phyloP scores from a whole-genome alignment of 805 yeast genomes.

The Candida golubevii region DNA sequence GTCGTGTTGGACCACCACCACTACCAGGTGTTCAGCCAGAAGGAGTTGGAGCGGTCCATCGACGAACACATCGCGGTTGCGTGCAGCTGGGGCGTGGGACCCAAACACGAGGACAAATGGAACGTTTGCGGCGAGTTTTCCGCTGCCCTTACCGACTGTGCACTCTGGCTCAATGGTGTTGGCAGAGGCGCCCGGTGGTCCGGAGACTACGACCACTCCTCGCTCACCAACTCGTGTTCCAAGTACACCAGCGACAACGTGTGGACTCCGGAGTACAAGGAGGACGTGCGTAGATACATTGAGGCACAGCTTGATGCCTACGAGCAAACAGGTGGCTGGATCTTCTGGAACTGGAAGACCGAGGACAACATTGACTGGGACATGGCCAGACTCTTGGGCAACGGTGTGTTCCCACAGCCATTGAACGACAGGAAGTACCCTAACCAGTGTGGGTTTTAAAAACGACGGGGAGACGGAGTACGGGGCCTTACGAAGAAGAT shows the following conservation, averaged over 20 bases:
- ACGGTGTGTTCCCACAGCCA: conserved; percentile 79
- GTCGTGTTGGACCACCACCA: conserved; percentile 86
- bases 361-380: conserved; percentile 87
- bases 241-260: conserved; percentile 23
- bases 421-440: conserved; percentile 62
- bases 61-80: conserved; percentile 52
- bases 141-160: conserved; percentile 86
- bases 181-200: conserved; percentile 79
- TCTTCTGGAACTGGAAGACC: conserved; percentile 92
- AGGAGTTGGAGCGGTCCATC: conserved; percentile 53
- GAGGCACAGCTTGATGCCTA: conserved; percentile 90
- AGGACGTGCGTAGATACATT: conserved; percentile 60
- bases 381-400: conserved; percentile 51
- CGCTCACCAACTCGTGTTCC: conserved; percentile 59
- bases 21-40: conserved; percentile 75
- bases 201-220: conserved; percentile 45
- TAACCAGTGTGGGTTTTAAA: conserved; percentile 52
- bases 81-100: conserved; percentile 16
- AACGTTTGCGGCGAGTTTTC: conserved; percentile 18
- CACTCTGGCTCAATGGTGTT: conserved; percentile 85
- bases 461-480: neutral
- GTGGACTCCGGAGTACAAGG: conserved; percentile 59
- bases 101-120: conserved; percentile 17
- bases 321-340: conserved; percentile 78
- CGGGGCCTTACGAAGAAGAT: no score